Conservation (phyloP, 495 filamentous ascomycete species). For the Neurospora intermedia region DNA sequence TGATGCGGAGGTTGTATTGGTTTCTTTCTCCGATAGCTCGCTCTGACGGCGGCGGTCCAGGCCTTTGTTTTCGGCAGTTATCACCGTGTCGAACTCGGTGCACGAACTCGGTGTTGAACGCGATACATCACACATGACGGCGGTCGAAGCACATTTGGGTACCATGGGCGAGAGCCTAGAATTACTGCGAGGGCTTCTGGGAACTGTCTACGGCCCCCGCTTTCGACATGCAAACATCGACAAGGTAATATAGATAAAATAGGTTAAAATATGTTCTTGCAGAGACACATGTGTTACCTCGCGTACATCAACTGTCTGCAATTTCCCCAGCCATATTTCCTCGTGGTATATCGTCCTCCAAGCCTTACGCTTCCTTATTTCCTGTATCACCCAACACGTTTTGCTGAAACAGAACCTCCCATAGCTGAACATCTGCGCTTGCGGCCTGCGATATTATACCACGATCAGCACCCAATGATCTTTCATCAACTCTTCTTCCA, state of each 20-base stretch:
- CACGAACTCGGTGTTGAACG: too few relatives aligned
- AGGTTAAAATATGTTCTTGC: not conserved
- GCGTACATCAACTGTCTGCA: not conserved
- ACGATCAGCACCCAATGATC: not conserved
- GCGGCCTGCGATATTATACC: not conserved
- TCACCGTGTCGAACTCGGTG: not conserved
- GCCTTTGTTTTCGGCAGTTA: not conserved
- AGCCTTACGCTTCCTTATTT: not conserved
- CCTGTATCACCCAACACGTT: not conserved
- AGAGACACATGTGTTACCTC: not conserved
- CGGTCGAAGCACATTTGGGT: not conserved
- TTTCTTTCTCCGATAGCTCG: not conserved
- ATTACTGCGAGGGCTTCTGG: not conserved
- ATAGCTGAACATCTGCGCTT: not conserved
- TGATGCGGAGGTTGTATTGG: not conserved
- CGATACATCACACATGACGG: not conserved
- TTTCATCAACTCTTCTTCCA: not conserved
- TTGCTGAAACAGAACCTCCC: not conserved
- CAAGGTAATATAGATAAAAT: not conserved
- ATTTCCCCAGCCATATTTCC: not conserved
- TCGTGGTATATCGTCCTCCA: not conserved
- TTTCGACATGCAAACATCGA: not conserved
- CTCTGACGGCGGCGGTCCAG: not conserved
- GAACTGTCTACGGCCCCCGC: not conserved
- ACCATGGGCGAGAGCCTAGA: not conserved